Conservation (phyloP, 2,329 filamentous ascomycete genomes). For the Rhynchosporium graminicola region DNA sequence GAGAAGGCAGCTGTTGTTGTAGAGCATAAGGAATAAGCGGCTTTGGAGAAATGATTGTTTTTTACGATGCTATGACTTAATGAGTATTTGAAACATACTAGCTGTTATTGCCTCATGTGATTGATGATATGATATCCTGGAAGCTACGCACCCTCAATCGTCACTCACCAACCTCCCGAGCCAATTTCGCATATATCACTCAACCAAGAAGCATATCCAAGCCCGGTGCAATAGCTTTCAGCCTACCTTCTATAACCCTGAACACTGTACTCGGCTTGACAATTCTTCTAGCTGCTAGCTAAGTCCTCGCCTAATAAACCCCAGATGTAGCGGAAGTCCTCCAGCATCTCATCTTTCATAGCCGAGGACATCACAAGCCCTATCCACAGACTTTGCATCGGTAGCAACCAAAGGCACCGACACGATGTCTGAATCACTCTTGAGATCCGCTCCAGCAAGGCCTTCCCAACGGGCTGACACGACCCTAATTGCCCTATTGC, state of each 20-base stretch:
- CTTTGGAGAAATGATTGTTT: too few species aligned
- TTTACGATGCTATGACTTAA: too few species aligned
- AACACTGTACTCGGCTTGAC: neutral
- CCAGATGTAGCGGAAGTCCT: neutral
- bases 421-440: neutral
- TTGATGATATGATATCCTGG: too few species aligned
- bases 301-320: neutral
- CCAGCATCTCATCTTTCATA: neutral
- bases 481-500: neutral
- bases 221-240: neutral
- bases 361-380: neutral
- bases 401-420: neutral
- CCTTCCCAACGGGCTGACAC: neutral
- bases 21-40: too few species aligned
- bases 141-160: too few species aligned
- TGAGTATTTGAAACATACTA: too few species aligned
- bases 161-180: too few species aligned
- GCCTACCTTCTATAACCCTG: neutral
- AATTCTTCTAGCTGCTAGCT: neutral
- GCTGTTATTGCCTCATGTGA: too few species aligned
- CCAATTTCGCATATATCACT: slow-evolving; percentile 1
- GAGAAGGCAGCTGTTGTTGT: too few species aligned
- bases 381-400: neutral
- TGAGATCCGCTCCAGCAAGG: neutral
- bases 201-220: neutral